Percentiles rank a stretch among this genome's conserved stretches.
Evolutionary conservation across 306 rosid species (phyloP).

Genomic region (Gynostemma pentaphyllum): DNA sequence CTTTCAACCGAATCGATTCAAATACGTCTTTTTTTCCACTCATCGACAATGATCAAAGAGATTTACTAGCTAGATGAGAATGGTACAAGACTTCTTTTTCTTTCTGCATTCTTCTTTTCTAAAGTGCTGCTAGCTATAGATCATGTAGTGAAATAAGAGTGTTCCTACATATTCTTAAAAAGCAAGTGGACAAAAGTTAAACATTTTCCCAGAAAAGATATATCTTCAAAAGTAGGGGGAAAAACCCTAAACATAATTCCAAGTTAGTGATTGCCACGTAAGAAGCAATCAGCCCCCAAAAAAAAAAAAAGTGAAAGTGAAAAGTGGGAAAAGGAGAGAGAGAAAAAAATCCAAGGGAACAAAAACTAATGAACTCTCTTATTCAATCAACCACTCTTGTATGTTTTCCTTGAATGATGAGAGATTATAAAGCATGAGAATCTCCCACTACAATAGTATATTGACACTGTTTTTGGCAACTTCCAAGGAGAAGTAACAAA

Average conservation of each 20-base stretch:
- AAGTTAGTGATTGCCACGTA: not conserved
- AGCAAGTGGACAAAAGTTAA: not conserved
- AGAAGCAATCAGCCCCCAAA: not conserved
- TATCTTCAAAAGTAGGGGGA: not conserved
- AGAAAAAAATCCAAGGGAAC: slow-evolving; percentile 9
- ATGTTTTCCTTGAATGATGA: slow-evolving; percentile 5
- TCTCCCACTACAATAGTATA: not conserved
- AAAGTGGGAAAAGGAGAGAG: not conserved
- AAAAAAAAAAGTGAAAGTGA: not conserved
- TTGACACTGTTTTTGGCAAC: slow-evolving; percentile 5
- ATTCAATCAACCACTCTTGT: slow-evolving; percentile 12
- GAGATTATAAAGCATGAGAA: not conserved
- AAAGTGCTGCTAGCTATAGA: not conserved
- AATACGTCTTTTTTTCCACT: too few species aligned
- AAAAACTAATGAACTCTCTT: slow-evolving; percentile 2
- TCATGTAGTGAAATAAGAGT: slow-evolving; percentile 2
- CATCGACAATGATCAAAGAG: too few species aligned
- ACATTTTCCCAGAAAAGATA: not conserved
- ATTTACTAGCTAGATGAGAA: not conserved
- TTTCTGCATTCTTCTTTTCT: not conserved
- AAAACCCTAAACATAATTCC: not conserved
- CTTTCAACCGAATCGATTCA: not conserved
- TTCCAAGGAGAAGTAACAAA: not conserved
- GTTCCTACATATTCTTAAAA: slow-evolving; percentile 1
- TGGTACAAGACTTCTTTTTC: not conserved